These are phyloP conservation scores for Tanozyma kutaoensis DNA, from an alignment of 805 yeast species.

Conservation along the genomic window DNA sequence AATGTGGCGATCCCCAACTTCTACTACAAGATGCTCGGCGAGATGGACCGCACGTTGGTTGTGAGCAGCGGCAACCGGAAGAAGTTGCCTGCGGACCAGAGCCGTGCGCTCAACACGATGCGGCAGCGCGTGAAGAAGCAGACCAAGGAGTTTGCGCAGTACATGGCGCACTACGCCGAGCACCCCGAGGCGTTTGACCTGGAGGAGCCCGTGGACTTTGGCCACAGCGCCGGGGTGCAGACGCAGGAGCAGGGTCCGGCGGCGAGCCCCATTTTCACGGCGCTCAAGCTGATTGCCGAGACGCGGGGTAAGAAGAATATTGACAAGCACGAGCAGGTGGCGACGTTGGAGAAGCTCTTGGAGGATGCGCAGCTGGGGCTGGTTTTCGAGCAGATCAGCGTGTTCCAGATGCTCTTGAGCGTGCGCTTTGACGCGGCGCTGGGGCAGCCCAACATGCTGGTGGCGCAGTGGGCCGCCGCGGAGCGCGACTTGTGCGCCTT, in stretches of 20 bases:
- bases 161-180: conserved; percentile 45
- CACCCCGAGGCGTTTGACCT: conserved; percentile 66
- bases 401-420: conserved; percentile 73
- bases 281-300: conserved; percentile 66
- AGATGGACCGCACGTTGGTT: conserved; percentile 55
- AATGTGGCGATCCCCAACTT: conserved; percentile 58
- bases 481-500: conserved; percentile 49
- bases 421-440: conserved; percentile 74
- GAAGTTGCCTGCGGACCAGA: conserved; percentile 69
- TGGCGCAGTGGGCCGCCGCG: conserved; percentile 67
- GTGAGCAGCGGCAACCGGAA: conserved; percentile 39
- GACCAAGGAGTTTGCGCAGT: conserved; percentile 50
- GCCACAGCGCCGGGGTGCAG: conserved; percentile 10
- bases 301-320: conserved; percentile 93
- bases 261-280: conserved; percentile 44
- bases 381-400: conserved; percentile 66
- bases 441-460: conserved; percentile 58
- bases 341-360: conserved; percentile 52
- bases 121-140: conserved; percentile 83
- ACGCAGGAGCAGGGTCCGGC: conserved; percentile 16
- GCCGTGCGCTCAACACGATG: conserved; percentile 76
- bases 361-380: conserved; percentile 11
- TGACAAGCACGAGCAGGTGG: conserved; percentile 69
- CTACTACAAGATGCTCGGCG: conserved; percentile 55
- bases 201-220: conserved; percentile 30